Conservation (phyloP, 139 green algal species). For the Closterium sp. region DNA sequence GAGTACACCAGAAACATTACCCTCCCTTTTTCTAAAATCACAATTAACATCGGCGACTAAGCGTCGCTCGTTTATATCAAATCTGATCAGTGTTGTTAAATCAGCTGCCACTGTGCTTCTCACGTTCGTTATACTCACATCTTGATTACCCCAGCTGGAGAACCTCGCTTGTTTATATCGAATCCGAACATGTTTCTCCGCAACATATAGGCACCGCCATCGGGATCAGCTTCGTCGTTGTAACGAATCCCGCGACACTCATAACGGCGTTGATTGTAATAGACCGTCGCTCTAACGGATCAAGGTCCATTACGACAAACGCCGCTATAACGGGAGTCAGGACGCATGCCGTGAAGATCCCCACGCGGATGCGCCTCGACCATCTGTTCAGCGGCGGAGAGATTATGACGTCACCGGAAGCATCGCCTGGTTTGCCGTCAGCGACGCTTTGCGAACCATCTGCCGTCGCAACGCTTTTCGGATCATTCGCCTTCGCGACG, state of each 20-base stretch:
- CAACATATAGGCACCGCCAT: slow-evolving; percentile 42
- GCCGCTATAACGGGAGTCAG: neutral
- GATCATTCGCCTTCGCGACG: too few relatives aligned
- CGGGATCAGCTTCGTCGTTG: slow-evolving; percentile 41
- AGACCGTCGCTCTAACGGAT: neutral
- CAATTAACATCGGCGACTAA: too few relatives aligned
- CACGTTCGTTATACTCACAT: too few relatives aligned
- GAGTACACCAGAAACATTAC: too few relatives aligned
- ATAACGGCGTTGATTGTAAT: slow-evolving; percentile 45
- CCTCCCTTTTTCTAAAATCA: too few relatives aligned
- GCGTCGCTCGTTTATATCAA: too few relatives aligned
- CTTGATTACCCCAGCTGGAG: too few relatives aligned
- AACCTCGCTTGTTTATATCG: too few relatives aligned
- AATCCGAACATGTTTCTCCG: neutral
- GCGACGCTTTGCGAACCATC: neutral
- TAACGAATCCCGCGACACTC: slow-evolving; percentile 34
- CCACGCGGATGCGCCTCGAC: neutral
- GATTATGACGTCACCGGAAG: neutral
- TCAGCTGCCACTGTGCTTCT: too few relatives aligned
- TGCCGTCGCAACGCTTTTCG: too few relatives aligned
- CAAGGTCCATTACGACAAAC: neutral
- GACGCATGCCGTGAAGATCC: neutral
- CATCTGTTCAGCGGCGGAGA: neutral
- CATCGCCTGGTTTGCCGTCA: neutral
- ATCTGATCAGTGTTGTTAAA: too few relatives aligned